Base-by-base conservation (phyloP, 2,329 filamentous ascomycete species). In the Zopfia rhizophila region DNA sequence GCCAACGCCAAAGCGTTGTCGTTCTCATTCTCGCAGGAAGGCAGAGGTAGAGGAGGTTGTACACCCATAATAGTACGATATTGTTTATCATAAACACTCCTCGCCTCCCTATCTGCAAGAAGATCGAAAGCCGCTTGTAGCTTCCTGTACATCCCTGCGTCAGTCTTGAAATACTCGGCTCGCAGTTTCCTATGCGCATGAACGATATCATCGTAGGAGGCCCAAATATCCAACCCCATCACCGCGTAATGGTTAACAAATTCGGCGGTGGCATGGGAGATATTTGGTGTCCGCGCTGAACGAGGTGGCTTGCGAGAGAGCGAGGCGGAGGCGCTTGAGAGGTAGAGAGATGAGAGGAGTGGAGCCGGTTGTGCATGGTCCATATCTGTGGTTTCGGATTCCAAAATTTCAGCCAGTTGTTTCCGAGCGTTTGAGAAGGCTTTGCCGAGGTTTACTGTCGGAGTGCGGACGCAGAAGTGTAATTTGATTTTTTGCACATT, bases 221-320 rank as follows among this genome's bases (percentile, higher is more conserved):
- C 66, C 35, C 52, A 49, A 5, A 40, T 39, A 2, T 52, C 44
- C 4, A 71, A 47, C 30, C 57, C 48, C 10, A 71, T 48, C 33
- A 61, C 57, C 11, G 58, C 53, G 53, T 71, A 71, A 48, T 71
- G 59, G 52, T 71, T 64, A 12, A 58, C 36, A 22, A 63, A 62
- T n/a, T 28, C 27, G 18, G 18, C 8, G 18, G 27, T 16, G 27
- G 38, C 11, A n/a, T n/a, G n/a, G n/a, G n/a, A n/a, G n/a, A n/a
- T n/a, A n/a, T n/a, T n/a, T n/a, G n/a, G n/a, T n/a, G n/a, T n/a
- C n/a, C n/a, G n/a, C n/a, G n/a, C n/a, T n/a, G n/a, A n/a, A n/a
- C n/a, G n/a, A n/a, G n/a, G n/a, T n/a, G n/a, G n/a, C n/a, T n/a
- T n/a, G n/a, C n/a, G n/a, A n/a, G n/a, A n/a, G n/a, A n/a, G n/a